Evolutionary conservation across 148 eudicot genomes (phyloP).

Genomic region (Camellia sinensis): DNA sequence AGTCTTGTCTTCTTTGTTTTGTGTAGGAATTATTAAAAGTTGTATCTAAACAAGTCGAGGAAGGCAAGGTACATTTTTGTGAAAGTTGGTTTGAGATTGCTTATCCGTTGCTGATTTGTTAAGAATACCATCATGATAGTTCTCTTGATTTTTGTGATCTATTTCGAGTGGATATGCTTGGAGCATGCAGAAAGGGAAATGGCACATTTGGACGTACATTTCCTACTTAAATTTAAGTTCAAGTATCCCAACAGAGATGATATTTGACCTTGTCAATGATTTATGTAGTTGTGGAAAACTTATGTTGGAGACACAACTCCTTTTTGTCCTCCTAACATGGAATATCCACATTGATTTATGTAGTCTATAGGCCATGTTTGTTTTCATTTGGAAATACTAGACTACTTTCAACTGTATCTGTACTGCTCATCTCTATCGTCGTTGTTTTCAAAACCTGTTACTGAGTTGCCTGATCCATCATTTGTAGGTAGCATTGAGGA

Average conservation of each 20-base stretch:
- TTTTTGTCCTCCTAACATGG: conserved; percentile 6
- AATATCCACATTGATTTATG: neutral
- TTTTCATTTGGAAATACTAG: neutral
- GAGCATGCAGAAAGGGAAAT: neutral
- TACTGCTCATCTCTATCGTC: neutral
- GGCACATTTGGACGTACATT: neutral
- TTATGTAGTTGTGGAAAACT: neutral
- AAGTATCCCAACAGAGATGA: neutral
- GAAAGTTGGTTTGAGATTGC: neutral
- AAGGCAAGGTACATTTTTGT: conserved; percentile 66
- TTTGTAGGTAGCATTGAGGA: conserved; percentile 83
- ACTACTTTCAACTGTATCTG: neutral
- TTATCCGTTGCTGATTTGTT: neutral
- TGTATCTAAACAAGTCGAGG: conserved; percentile 88
- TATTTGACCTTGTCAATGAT: neutral
- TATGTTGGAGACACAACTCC: neutral
- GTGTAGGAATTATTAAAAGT: conserved; percentile 81
- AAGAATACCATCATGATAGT: neutral
- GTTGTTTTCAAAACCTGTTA: neutral
- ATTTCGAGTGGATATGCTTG: neutral
- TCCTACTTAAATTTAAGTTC: neutral
- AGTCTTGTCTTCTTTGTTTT: neutral
- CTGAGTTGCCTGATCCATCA: neutral
- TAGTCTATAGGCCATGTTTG: neutral
- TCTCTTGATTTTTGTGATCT: neutral